Base-by-base conservation (phyloP, 768 basidiomycete species). In the Xerocomellus chrysenteron region DNA sequence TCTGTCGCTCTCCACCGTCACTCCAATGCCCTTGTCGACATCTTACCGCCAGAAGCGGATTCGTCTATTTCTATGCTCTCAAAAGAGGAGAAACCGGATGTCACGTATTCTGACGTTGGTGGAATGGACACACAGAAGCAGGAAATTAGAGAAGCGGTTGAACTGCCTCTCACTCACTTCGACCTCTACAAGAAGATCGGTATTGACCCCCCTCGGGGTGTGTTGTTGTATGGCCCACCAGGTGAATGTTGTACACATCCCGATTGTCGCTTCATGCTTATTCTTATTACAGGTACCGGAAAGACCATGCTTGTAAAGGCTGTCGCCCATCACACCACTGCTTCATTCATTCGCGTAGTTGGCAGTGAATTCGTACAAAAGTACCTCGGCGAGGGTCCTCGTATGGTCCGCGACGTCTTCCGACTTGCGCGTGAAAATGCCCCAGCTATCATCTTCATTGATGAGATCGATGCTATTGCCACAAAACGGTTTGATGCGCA, bases 221-320 rank as follows among this genome's bases (percentile, higher is more conserved):
- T 99, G 3, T 75, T 99, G 52, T 81, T 99, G 14, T 98, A 97
- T 68, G 97, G 97, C 1, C 97, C 97, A 35, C 97, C 97, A 68
- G 96, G 95, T 90, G 33, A 58, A 67, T 47, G 80, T 21, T 65
- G 14, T 28, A 32, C 49, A 5, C 14, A 40, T 50, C 2, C 17
- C 10, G 26, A 7, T 48, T 44, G 16, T 32, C 41, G 5, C 28
- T 41, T 39, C 12, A 5, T 28, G 8, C 58, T 61, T 40, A 67
- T 54, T 40, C 44, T 12, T 24, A 47, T 17, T 45, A n/a, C 52
- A 94, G 96, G 97, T 59, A 99, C 97, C 3, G 97, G 97, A 30
- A 99, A 99, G 78, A 99, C 97, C 3, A 98, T 99, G 95, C 79
- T 99, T 59, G 97, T 98, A 50, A 99, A 98, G 73, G 97, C 97